Conservation (phyloP, 768 basidiomycete genomes). For the Chalciporus chontae region DNA sequence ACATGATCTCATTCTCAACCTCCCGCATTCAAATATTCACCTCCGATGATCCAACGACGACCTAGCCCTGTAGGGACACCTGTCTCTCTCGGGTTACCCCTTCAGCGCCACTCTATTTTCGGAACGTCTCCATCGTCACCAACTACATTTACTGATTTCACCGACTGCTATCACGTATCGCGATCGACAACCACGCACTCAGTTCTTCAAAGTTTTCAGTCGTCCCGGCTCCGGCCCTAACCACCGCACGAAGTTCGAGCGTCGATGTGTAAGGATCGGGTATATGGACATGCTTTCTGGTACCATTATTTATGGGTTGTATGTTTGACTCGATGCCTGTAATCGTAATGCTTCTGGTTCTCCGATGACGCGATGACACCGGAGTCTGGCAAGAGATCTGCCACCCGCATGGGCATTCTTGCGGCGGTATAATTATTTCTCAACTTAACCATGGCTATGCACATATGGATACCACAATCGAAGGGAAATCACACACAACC, state of each 20-base stretch:
- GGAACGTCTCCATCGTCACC: constrained; percentile 97
- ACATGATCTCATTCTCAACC: too few relatives aligned
- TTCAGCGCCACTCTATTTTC: constrained; percentile 94
- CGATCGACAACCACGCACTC: constrained; percentile 74
- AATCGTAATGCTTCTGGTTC: constrained; percentile 73
- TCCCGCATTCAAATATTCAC: too few relatives aligned
- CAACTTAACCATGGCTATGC: too few relatives aligned
- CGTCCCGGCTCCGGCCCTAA: neutral
- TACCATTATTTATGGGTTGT: constrained; percentile 1
- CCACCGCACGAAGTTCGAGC: constrained; percentile 1
- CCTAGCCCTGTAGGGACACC: too few relatives aligned
- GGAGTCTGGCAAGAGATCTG: too few relatives aligned
- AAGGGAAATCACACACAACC: too few relatives aligned
- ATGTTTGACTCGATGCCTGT: constrained; percentile 3
- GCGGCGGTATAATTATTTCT: too few relatives aligned
- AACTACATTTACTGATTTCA: constrained; percentile 70
- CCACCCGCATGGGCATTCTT: too few relatives aligned
- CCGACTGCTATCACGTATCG: constrained; percentile 51
- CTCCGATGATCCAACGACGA: too few relatives aligned
- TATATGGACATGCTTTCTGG: neutral
- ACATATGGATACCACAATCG: too few relatives aligned
- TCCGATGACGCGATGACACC: too few relatives aligned
- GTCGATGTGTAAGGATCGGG: neutral
- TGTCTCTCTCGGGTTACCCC: too few relatives aligned
- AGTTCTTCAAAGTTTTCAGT: constrained; percentile 19